Base-by-base conservation (phyloP, 2,329 filamentous ascomycete species). In the Sarocladiaceae sp. region DNA sequence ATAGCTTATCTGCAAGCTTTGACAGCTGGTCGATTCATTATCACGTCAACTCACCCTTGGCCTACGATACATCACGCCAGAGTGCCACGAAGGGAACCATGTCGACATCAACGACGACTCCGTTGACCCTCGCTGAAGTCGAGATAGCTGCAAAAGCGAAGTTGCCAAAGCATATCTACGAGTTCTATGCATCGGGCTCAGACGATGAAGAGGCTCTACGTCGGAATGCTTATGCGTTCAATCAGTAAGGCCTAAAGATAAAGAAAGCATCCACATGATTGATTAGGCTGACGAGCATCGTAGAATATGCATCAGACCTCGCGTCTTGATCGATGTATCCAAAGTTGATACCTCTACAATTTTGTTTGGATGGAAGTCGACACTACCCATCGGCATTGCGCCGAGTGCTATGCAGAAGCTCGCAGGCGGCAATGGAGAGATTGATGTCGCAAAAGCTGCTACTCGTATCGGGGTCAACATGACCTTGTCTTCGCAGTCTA, bases 101-200 rank as follows among this genome's bases (percentile, higher is more conserved):
- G 7, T 19, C 21, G 33, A 20, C 33, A 13, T 35, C 33, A 15
- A 12, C 34, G 11, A 24, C 34, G 26, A 9, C n/a, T 11, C 34
- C 34, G 6, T 39, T 47, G 20, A 47, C 45, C 6, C 12, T 47
- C 4, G 18, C 37, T 7, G 45, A 47, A 26, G 19, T 47, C n/a
- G 45, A 47, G 24, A 21, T 16, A 5, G 39, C 33, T 4, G 45
- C 39, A 13, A 47, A 39, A 33, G 29, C 21, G 11, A 35, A 37
- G 26, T 40, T 47, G 12, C 45, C 45, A 18, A 24, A 29, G 13
- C 29, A 47, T 15, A 47, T 47, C 24, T 47, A 47, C 19, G 32
- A 43, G 3, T 47, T 47, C 27, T 47, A 47, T 39, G 40, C 39
- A 12, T 47, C 39, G 15, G 45, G 45, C 6, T 40, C 45, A 9